phyloP scores from a whole-genome alignment of 2,329 filamentous ascomycete genomes.

The Aureobasidium melanogenum region DNA sequence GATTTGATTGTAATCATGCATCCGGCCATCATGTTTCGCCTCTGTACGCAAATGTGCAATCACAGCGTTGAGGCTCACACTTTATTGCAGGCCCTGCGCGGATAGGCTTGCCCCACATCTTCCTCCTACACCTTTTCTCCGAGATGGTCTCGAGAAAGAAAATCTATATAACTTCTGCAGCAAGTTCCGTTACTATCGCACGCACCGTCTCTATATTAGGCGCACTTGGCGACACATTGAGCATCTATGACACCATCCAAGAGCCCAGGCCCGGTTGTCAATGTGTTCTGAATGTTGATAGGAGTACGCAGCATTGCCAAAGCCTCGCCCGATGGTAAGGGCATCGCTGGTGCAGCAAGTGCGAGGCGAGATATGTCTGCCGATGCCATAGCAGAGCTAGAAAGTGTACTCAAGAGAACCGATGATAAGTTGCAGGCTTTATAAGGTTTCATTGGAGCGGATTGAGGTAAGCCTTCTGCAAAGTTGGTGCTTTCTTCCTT shows the following conservation, averaged over 20 bases:
- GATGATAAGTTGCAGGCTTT: neutral
- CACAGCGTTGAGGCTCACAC: neutral
- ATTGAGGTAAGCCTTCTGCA: too few relatives aligned
- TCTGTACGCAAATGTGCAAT: neutral
- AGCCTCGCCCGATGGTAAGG: neutral
- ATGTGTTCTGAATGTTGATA: neutral
- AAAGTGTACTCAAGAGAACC: neutral
- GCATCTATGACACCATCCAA: conserved; percentile 13
- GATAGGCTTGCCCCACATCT: neutral
- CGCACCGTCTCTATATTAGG: conserved; percentile 7
- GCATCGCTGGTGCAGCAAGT: neutral
- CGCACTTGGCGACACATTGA: conserved; percentile 12
- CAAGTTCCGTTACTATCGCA: neutral
- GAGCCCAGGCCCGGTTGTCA: neutral
- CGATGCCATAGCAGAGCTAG: neutral
- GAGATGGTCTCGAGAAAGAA: too few relatives aligned
- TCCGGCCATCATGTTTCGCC: neutral
- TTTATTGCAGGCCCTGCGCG: neutral
- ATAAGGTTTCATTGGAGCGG: too few relatives aligned
- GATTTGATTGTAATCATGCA: neutral
- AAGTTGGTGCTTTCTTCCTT: too few relatives aligned
- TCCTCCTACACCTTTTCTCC: too few relatives aligned
- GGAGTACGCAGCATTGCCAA: neutral
- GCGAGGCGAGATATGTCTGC: neutral
- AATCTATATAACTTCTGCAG: too few relatives aligned